These are phyloP conservation scores for Venturia nashicola DNA, from an alignment of 2,329 filamentous ascomycete species.

Conservation along the genomic window DNA sequence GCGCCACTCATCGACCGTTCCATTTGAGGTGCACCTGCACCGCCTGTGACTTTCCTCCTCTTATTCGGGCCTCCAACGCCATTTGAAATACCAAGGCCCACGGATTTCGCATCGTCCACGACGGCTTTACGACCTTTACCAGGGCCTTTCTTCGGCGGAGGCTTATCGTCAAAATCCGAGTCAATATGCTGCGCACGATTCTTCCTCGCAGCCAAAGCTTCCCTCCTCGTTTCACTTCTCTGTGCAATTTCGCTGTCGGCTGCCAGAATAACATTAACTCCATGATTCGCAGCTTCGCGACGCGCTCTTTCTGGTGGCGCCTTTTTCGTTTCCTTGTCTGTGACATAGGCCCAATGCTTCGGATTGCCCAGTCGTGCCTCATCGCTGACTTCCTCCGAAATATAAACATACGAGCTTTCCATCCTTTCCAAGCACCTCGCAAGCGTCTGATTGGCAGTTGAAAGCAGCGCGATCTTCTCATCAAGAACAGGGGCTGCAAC, in stretches of 20 bases:
- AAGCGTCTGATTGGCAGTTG: constrained; percentile 81
- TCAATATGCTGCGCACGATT: constrained; percentile 56
- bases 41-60: constrained; percentile 54
- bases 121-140: constrained; percentile 52
- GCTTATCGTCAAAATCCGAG: constrained; percentile 65
- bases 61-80: constrained; percentile 49
- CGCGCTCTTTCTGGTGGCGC: constrained; percentile 59
- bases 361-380: constrained; percentile 87
- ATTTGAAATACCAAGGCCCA: constrained; percentile 56
- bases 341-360: constrained; percentile 82
- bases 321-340: constrained; percentile 56
- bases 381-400: constrained; percentile 83
- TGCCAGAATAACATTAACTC: constrained; percentile 25
- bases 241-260: constrained; percentile 64
- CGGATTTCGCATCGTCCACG: constrained; percentile 26
- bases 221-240: constrained; percentile 76
- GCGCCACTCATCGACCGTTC: constrained; percentile 55
- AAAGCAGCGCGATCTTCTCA: constrained; percentile 95
- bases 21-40: constrained; percentile 33
- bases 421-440: constrained; percentile 74
- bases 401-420: constrained; percentile 74
- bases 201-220: constrained; percentile 66
- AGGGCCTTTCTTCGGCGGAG: constrained; percentile 48
- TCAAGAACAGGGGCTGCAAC: constrained; percentile 85
- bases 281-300: constrained; percentile 58